phyloP scores from a whole-genome alignment of 1,284 basidiomycete genomes.

The Phaffia rhodozyma region DNA sequence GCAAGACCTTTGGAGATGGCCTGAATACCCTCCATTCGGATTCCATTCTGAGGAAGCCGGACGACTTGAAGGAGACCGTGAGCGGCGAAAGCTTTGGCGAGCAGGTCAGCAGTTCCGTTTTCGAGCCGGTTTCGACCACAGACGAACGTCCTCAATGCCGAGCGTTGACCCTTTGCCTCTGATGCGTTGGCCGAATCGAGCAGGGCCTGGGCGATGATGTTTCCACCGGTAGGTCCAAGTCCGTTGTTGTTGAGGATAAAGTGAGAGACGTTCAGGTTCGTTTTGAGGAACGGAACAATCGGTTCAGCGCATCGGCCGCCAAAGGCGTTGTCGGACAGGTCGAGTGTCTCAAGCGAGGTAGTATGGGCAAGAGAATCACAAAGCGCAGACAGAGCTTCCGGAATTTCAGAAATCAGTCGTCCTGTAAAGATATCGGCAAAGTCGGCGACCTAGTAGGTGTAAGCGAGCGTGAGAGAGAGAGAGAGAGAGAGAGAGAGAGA shows the following conservation, averaged over 20 bases:
- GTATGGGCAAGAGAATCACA: conserved; percentile 76
- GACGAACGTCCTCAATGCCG: conserved; percentile 66
- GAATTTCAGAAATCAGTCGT: conserved; percentile 90
- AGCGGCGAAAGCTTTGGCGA: conserved; percentile 78
- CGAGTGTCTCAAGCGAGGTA: conserved; percentile 68
- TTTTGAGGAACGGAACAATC: conserved; percentile 75
- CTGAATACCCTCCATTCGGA: conserved; percentile 85
- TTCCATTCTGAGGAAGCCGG: conserved; percentile 92
- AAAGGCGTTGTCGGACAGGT: conserved; percentile 94
- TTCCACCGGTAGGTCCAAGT: conserved; percentile 82
- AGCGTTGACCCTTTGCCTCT: conserved; percentile 50
- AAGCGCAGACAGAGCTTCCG: conserved; percentile 72
- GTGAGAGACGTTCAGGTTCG: conserved; percentile 65
- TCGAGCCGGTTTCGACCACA: conserved; percentile 93
- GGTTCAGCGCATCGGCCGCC: conserved; percentile 91
- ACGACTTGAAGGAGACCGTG: conserved; percentile 75
- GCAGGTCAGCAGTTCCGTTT: conserved; percentile 69
- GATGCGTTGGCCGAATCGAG: conserved; percentile 60
- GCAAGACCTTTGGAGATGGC: conserved; percentile 65
- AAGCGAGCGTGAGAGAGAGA: neutral
- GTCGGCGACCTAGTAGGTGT: conserved; percentile 61
- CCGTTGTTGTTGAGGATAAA: conserved; percentile 96
- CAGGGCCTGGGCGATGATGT: conserved; percentile 73
- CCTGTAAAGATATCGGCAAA: conserved; percentile 98
- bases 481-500: neutral